These are phyloP conservation scores for Yamadazyma nakazawae DNA, from an alignment of 805 yeast species.

Conservation along the genomic window DNA sequence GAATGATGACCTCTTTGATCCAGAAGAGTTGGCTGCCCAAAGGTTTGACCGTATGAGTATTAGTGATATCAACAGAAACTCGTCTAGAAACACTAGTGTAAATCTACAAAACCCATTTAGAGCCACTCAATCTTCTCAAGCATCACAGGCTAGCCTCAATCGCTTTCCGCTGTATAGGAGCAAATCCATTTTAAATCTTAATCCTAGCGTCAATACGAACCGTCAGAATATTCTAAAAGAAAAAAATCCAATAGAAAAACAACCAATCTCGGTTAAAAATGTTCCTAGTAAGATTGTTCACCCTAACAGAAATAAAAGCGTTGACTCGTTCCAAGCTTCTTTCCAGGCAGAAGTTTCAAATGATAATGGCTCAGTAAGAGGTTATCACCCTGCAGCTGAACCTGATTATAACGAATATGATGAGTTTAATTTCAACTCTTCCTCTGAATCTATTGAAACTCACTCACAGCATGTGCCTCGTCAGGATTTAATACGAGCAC, in stretches of 20 bases:
- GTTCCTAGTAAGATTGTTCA: constrained; percentile 20
- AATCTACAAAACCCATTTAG: constrained; percentile 4
- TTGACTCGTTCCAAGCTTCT: constrained; percentile 19
- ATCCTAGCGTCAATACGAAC: neutral
- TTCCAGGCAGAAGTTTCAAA: constrained; percentile 1
- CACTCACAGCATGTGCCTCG: neutral
- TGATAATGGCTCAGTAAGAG: neutral
- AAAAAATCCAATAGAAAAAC: constrained; percentile 2
- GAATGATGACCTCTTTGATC: constrained; percentile 19
- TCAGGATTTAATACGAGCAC: neutral
- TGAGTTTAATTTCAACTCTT: constrained; percentile 17
- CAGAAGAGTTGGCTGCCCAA: constrained; percentile 9
- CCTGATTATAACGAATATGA: constrained; percentile 12
- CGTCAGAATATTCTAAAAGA: neutral
- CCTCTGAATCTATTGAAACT: constrained; percentile 13
- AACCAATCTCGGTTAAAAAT: constrained; percentile 12
- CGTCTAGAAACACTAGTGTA: neutral
- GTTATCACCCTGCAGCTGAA: neutral
- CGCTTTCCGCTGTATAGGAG: constrained; percentile 6
- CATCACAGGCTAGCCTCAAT: neutral
- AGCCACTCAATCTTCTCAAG: neutral
- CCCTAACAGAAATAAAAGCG: constrained; percentile 22
- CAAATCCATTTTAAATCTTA: neutral
- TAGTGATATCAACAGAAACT: constrained; percentile 1
- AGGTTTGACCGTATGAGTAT: constrained; percentile 9